phyloP scores from a whole-genome alignment of 2,329 filamentous ascomycete genomes.

The Geoglossum cookeanum region DNA sequence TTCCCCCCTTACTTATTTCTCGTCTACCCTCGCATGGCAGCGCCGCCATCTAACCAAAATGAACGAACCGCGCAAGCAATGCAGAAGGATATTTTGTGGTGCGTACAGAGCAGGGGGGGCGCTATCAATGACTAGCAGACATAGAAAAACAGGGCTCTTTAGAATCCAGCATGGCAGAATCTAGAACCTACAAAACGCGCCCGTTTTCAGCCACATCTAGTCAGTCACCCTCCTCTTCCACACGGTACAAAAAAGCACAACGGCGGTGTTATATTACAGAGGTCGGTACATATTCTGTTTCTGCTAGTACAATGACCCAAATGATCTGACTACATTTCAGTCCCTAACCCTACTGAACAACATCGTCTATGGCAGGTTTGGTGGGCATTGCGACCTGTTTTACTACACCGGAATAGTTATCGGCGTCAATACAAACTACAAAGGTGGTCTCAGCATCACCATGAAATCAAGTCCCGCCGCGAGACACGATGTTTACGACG shows the following conservation, averaged over 20 bases:
- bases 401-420: slow-evolving; percentile 36
- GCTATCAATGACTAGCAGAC: too few species aligned
- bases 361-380: slow-evolving; percentile 33
- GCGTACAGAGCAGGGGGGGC: too few species aligned
- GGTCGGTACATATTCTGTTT: slow-evolving; percentile 25
- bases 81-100: too few species aligned
- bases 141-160: too few species aligned
- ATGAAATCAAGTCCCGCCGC: slow-evolving; percentile 10
- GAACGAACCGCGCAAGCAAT: too few species aligned
- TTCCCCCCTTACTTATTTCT: too few species aligned
- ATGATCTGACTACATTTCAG: not conserved
- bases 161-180: too few species aligned
- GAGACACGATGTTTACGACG: slow-evolving; percentile 4
- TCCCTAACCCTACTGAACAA: slow-evolving; percentile 25
- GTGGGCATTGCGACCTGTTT: slow-evolving; percentile 35
- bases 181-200: too few species aligned
- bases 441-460: slow-evolving; percentile 12
- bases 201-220: too few species aligned
- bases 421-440: slow-evolving; percentile 26
- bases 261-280: slow-evolving; percentile 33
- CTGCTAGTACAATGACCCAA: not conserved
- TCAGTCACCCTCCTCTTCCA: too few species aligned
- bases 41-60: too few species aligned
- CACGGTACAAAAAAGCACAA: slow-evolving; percentile 33
- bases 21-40: too few species aligned